These are phyloP conservation scores for Crepidotus variabilis DNA, from an alignment of 768 basidiomycete species.

Conservation along the genomic window DNA sequence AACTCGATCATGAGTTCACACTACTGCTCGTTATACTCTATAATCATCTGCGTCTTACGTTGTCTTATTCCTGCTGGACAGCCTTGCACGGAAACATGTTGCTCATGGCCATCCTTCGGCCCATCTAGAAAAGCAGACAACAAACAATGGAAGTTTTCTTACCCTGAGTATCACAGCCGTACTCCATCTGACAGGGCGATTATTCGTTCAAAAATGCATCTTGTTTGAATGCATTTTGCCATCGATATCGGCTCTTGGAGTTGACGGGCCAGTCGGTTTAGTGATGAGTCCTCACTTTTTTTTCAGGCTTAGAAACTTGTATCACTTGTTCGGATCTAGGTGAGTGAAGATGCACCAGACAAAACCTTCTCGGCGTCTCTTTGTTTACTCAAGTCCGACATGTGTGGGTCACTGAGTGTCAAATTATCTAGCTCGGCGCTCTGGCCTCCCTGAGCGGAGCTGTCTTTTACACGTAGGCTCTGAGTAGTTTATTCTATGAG, in stretches of 20 bases:
- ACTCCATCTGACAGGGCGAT: no score
- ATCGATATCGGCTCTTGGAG: background rate
- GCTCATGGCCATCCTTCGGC: background rate
- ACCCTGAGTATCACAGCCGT: background rate
- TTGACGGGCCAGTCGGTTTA: background rate
- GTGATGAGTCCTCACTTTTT: background rate
- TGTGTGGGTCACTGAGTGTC: background rate
- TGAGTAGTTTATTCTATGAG: no score
- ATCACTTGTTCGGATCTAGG: background rate
- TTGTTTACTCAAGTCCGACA: background rate
- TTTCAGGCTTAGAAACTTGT: background rate
- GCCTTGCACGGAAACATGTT: no score
- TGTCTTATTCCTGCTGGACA: no score
- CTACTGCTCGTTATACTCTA: no score
- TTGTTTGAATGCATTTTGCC: background rate
- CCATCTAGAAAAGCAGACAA: background rate
- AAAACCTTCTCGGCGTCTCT: background rate
- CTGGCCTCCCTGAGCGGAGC: background rate
- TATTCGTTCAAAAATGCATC: background rate
- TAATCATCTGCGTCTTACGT: no score
- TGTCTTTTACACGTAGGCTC: no score
- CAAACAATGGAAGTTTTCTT: background rate
- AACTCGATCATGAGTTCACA: no score
- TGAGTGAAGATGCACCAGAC: background rate
- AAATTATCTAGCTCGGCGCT: background rate